Evolutionary conservation across 225 moss, liverwort and hornwort genomes (phyloP), one percentile per base, ranked within the genome.

Genomic region (Bryum argenteum): DNA sequence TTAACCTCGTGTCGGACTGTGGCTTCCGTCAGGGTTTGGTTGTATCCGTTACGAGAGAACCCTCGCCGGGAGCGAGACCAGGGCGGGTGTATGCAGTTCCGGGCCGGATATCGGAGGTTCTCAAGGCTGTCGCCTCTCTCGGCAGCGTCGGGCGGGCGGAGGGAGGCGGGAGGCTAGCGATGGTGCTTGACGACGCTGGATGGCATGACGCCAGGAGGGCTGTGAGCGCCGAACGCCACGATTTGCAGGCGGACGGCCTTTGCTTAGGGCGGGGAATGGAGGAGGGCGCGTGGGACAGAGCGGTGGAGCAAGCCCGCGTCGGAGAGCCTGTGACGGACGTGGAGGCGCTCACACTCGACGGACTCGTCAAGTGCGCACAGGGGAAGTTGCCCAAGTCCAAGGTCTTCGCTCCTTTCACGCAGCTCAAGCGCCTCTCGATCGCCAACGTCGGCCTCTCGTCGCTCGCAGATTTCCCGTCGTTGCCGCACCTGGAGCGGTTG

Each of bases 241-340:
- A 71, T 67, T 67, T 53, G 69, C 69, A 61, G 76, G 68, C 67
- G 60, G 69, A 69, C 68, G 61, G 68, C 61, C 57, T 26, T 26
- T 28, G 70, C 18, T 52, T 24, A 37, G 40, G 57, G 37, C 63
- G 67, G 78, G 78, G 67, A 50, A 82, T 83, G 83, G 79, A 79
- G 79, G 90, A 92, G 73, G 90, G 86, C 52, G 86, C 83, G 58
- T 92, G 92, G 92, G 86, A 85, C 72, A 82, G 83, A 74, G 90
- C 92, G 64, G 87, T 92, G 73, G 90, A 92, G 79, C 88, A 84
- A 69, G 92, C 92, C 11, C 60, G 75, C 54, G 90, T 71, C 4
- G 75, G 73, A 17, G 88, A 88, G 58, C 81, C 85, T 10, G 85
- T 72, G 12, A 63, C 55, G 4, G 80, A 76, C n/a, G 88, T 82